Evolutionary conservation across 129 eudicot species (phyloP), one percentile per base, ranked within the genome.

Genomic region (Dittrichia graveolens): DNA sequence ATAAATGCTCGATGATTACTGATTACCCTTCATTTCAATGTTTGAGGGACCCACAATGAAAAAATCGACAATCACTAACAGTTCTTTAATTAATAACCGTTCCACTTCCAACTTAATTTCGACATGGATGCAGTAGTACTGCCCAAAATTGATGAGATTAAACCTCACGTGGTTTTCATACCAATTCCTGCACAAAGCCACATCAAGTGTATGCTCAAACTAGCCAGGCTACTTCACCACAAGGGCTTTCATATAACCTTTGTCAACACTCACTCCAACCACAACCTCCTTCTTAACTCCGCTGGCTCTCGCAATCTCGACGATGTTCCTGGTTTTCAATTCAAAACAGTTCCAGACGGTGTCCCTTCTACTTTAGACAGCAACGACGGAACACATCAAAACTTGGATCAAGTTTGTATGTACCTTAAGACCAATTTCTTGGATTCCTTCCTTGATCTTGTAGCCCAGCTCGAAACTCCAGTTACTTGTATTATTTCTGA

Each of bases 331-430:
- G 75, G 61, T 40, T 73, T 79, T 52, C 72, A 53, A 15, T 79
- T 79, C 58, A 35, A 58, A 58, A 65, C 75, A 1, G 78, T 79
- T 58, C 79, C 71, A 0, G 79, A 73, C 48, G 79, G 79, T 16
- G 52, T 63, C 15, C 73, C 82, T 31, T 58, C 68, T 12, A 39
- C 7, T 2, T 13, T 68, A 61, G 78, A 73, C 11, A 42, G 44
- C 38, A 41, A 7, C 48, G 16, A 7, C 3, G 78, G 47, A 61
- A 41, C 5, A 19, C 48, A 38, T 39, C 78, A 61, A 61, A 61
- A 16, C 13, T 9, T 18, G 4, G 31, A 34, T 54, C 31, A 61
- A 14, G 37, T 78, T 11, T 70, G 65, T 19, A 7, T 41, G 38
- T 61, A 72, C 46, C 61, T 78, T 19, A 43, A n/a, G 62, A 18